Base-by-base conservation (phyloP, 345 rosid species). In the Erodium maritimum region DNA sequence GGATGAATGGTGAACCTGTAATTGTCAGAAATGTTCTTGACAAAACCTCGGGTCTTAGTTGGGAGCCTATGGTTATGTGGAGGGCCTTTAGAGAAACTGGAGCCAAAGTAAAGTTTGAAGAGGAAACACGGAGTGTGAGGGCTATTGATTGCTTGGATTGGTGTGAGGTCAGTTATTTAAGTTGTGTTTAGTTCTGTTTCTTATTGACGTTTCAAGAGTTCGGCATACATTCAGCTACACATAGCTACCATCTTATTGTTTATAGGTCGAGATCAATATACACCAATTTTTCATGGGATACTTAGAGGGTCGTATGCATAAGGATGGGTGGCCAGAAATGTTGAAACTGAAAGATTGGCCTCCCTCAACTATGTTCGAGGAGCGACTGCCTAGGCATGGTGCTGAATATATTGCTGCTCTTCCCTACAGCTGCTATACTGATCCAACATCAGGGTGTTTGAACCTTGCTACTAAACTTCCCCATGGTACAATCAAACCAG, bases 31-130 rank as follows among this genome's bases (percentile, higher is more conserved):
- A 75, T 62, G 79, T 73, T 48, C 79, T 73, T 57, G 80, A 77
- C 46, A 77, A 62, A 12, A 58, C 79, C 14, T 69, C 76, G 50
- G 81, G 88, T 61, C 72, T 82, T 48, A 82, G 84, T 61, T 82
- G 88, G 84, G 84, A 82, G 21, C 88, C 88, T 11, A 75, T 82
- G 88, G 88, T 82, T 57, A 82, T 82, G 82, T 75, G 84, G 82
- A 71, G 84, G 64, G 88, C 84, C 37, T 68, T 81, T 34, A 60
- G 46, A 37, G 46, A 37, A 37, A 37, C 23, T 2, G 80, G 80
- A 52, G 80, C 85, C 11, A 34, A 65, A 56, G 75, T 54, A 66
- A 61, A 70, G 52, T 33, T 76, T 11, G 70, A 76, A 69, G 77
- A 78, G 25, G 73, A 73, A 56, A 68, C 76, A n/a, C 67, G 56